These are phyloP conservation scores for Pontederia crassipes DNA, from an alignment of 176 grass and related monocot genomes.

Conservation along the genomic window DNA sequence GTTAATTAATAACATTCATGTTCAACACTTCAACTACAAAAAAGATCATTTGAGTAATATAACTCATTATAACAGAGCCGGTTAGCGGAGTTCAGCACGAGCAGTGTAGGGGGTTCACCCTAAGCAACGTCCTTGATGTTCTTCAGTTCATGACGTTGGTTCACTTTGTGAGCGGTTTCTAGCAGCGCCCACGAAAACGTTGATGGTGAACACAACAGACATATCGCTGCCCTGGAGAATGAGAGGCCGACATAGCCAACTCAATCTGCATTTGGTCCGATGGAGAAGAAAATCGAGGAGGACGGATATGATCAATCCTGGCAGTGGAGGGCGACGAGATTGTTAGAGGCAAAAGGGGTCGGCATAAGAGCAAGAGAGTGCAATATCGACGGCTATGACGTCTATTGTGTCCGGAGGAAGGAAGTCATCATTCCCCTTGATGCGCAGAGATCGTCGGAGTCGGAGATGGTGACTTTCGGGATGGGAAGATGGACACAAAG, in stretches of 20 bases:
- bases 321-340: slow-evolving; percentile 12
- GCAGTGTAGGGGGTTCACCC: no score
- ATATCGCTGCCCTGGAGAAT: background rate
- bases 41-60: no score
- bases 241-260: slow-evolving; percentile 28
- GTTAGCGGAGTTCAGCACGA: no score
- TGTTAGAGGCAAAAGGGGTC: slow-evolving; percentile 16
- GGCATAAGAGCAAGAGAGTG: slow-evolving; percentile 8
- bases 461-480: background rate
- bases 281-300: slow-evolving; percentile 38
- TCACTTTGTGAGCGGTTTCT: no score
- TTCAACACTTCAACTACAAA: no score
- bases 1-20: no score
- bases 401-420: slow-evolving; percentile 30
- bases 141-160: no score
- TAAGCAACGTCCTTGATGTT: no score
- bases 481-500: background rate
- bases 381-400: slow-evolving; percentile 18
- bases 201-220: no score
- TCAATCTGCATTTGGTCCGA: slow-evolving; percentile 37
- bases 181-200: no score
- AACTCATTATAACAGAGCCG: no score
- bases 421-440: slow-evolving; percentile 26
- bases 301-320: slow-evolving; percentile 3
- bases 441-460: background rate